Conservation (phyloP, 208 protist genomes). For the Trypanosoma platydactyli region DNA sequence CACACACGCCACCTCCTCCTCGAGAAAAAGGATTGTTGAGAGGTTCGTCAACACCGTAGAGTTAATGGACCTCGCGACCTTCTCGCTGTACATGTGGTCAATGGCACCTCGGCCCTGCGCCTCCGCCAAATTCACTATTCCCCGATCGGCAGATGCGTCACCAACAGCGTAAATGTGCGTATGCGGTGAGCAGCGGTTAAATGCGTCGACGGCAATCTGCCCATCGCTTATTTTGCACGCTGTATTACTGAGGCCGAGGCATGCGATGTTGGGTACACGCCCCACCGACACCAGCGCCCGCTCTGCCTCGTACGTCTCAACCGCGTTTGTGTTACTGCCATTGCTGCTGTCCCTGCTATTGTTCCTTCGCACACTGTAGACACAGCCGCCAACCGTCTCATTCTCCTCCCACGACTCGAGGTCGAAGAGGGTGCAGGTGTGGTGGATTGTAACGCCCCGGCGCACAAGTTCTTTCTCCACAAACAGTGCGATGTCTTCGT, state of each 20-base stretch:
- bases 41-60: slow-evolving; percentile 36
- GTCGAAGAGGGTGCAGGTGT: slow-evolving; percentile 58
- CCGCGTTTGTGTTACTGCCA: slow-evolving; percentile 21
- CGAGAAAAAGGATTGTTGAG: slow-evolving; percentile 54
- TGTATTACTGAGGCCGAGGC: slow-evolving; percentile 61
- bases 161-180: slow-evolving; percentile 77
- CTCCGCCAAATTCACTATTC: slow-evolving; percentile 50
- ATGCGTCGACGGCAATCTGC: slow-evolving; percentile 42
- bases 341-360: background rate
- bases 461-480: slow-evolving; percentile 44
- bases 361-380: slow-evolving; percentile 42
- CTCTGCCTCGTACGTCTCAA: slow-evolving; percentile 56
- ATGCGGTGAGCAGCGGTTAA: slow-evolving; percentile 59
- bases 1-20: slow-evolving; percentile 61
- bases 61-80: slow-evolving; percentile 27
- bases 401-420: slow-evolving; percentile 36
- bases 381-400: slow-evolving; percentile 28
- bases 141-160: slow-evolving; percentile 39
- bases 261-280: slow-evolving; percentile 43
- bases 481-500: slow-evolving; percentile 60
- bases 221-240: slow-evolving; percentile 49
- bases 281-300: slow-evolving; percentile 60
- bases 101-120: slow-evolving; percentile 44
- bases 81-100: slow-evolving; percentile 62
- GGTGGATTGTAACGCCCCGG: slow-evolving; percentile 53